These are phyloP conservation scores for Sarocladium oryzae DNA, from an alignment of 2,329 filamentous ascomycete genomes.

Conservation along the genomic window DNA sequence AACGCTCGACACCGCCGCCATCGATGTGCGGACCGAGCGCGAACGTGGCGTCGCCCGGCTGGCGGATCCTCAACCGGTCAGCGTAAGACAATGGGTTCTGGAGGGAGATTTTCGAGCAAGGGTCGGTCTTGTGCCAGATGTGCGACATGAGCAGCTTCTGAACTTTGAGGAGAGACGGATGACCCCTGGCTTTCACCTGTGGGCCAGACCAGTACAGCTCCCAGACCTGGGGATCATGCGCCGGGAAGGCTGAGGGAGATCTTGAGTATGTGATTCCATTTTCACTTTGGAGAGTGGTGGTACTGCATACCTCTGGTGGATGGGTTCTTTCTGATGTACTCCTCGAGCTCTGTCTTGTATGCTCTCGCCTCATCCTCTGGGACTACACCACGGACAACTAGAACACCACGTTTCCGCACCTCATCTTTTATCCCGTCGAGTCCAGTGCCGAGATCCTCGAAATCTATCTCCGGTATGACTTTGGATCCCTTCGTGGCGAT, in stretches of 20 bases:
- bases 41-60: constrained; percentile 45
- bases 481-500: constrained; percentile 38
- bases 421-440: constrained; percentile 34
- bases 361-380: constrained; percentile 54
- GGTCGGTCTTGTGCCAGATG: constrained; percentile 48
- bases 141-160: constrained; percentile 55
- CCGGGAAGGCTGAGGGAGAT: constrained; percentile 42
- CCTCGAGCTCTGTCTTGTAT: constrained; percentile 58
- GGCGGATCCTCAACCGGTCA: constrained; percentile 50
- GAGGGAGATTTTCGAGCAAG: constrained; percentile 37
- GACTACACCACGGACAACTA: constrained; percentile 60
- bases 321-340: constrained; percentile 60
- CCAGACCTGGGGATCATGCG: constrained; percentile 61
- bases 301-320: constrained; percentile 41
- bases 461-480: constrained; percentile 48
- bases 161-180: constrained; percentile 55
- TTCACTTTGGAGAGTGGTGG: neutral
- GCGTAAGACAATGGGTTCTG: constrained; percentile 54
- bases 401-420: constrained; percentile 51
- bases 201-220: constrained; percentile 70
- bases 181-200: constrained; percentile 61
- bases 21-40: constrained; percentile 55
- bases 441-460: constrained; percentile 34
- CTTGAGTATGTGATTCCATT: neutral
- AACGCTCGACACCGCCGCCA: constrained; percentile 59